Evolutionary conservation across 2,329 filamentous ascomycete genomes (phyloP), one percentile per base, ranked within the genome.

Genomic region (Thielaviopsis populi): DNA sequence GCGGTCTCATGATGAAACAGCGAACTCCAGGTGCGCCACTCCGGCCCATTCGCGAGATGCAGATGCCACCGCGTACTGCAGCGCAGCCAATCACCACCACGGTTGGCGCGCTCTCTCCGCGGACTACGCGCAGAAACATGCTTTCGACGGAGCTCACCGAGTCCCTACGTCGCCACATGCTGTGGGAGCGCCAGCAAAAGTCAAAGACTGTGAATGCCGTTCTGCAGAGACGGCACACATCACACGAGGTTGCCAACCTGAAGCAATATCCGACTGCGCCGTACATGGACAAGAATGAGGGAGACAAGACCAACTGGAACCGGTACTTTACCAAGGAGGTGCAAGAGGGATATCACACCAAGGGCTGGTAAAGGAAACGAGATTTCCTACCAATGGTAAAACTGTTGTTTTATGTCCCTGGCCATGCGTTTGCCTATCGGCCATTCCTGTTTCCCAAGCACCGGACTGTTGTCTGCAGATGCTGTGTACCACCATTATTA

Each of bases 151-250:
- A 99, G 76, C 79, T 99, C 63, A 96, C 92, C 1, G 91, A 96
- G 73, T 95, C 90, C 24, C 84, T 99, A 2, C 85, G 94, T 24
- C 88, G 91, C 69, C 89, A 96, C 70, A 84, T 99, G 17, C 82
- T 97, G 17, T 95, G 90, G 88, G 94, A 99, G 74, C 87, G 94
- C 62, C 90, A 95, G 71, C 92, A 97, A 72, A 95, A 94, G 80
- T 90, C 89, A 66, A 87, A 88, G 41, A 92, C 90, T 7, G 89
- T 86, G 70, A 91, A 92, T 68, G 90, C 91, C 0, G 89, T 92
- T 63, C 80, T 96, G 65, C 95, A 96, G 79, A 84, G 92, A 67
- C 82, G 90, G 66, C 91, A 96, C 73, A 96, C 91, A 7, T 89
- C 92, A 1, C 88, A 92, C 68, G 91, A 96, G 71, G 85, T 96